Conservation (phyloP, 164 flowering plant genomes). For the Taxillus chinensis region DNA sequence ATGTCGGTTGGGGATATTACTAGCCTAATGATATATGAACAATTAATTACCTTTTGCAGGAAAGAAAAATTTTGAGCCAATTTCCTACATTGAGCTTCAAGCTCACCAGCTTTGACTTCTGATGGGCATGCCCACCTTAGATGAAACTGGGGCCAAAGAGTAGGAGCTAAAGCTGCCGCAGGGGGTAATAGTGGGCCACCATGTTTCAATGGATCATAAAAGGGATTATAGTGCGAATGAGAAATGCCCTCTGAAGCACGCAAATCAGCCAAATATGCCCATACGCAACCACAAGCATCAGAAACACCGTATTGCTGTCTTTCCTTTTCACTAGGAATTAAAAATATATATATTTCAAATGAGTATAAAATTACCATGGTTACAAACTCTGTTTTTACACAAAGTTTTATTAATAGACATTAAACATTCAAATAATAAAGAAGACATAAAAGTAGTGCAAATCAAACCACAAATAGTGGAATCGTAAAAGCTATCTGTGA, state of each 20-base stretch:
- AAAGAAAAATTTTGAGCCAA: slow-evolving; percentile 48
- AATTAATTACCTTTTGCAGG: slow-evolving; percentile 54
- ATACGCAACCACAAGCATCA: slow-evolving; percentile 82
- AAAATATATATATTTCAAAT: not conserved
- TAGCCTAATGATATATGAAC: too few species aligned
- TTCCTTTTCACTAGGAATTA: slow-evolving; percentile 73
- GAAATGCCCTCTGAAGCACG: slow-evolving; percentile 61
- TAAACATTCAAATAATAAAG: too few species aligned
- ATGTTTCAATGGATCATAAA: slow-evolving; percentile 67
- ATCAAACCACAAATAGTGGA: too few species aligned
- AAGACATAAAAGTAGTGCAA: too few species aligned
- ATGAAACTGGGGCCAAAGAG: slow-evolving; percentile 95
- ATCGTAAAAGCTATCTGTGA: too few species aligned
- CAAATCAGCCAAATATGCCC: slow-evolving; percentile 68
- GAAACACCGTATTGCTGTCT: slow-evolving; percentile 61
- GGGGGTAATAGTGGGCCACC: slow-evolving; percentile 69
- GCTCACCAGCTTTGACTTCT: slow-evolving; percentile 73
- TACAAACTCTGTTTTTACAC: not conserved
- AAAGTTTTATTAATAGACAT: too few species aligned
- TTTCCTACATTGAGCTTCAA: slow-evolving; percentile 60
- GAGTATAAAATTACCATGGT: not conserved
- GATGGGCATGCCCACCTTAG: slow-evolving; percentile 93
- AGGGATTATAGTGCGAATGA: slow-evolving; percentile 73
- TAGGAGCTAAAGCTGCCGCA: slow-evolving; percentile 97
- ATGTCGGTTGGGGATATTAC: too few species aligned